Evolutionary conservation across 2,329 filamentous ascomycete species (phyloP).

Genomic region (Ophiocordyceps polyrhachis-furcata): DNA sequence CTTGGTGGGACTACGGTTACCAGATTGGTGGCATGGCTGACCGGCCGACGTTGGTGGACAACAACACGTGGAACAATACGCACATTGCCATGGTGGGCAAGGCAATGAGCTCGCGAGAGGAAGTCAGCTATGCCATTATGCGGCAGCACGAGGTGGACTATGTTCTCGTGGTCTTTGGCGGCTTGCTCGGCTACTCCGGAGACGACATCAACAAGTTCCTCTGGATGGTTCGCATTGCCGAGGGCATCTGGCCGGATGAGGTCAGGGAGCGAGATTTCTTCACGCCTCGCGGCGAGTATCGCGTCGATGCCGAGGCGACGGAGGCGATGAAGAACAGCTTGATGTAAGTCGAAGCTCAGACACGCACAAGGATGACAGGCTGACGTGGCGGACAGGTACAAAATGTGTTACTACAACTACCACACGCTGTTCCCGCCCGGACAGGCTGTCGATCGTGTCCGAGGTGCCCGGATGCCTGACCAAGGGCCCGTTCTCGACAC

Average conservation of each 20-base stretch:
- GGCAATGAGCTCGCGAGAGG: slow-evolving; percentile 93
- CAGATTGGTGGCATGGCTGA: slow-evolving; percentile 99
- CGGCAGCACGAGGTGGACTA: slow-evolving; percentile 98
- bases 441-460: slow-evolving; percentile 79
- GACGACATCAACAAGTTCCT: slow-evolving; percentile 99
- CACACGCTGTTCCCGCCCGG: slow-evolving; percentile 77
- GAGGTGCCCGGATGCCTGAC: slow-evolving; percentile 61
- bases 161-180: slow-evolving; percentile 92
- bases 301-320: slow-evolving; percentile 80
- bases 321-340: slow-evolving; percentile 98
- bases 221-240: slow-evolving; percentile 98
- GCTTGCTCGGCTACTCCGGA: slow-evolving; percentile 87
- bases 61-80: slow-evolving; percentile 99
- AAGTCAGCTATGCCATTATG: slow-evolving; percentile 97
- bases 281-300: slow-evolving; percentile 82
- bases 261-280: slow-evolving; percentile 96
- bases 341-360: slow-evolving; percentile 50
- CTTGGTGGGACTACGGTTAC: slow-evolving; percentile 99
- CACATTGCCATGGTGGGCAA: slow-evolving; percentile 98
- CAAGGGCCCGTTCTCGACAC: slow-evolving; percentile 72
- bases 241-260: slow-evolving; percentile 99
- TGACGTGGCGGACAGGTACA: slow-evolving; percentile 52
- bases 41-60: slow-evolving; percentile 89
- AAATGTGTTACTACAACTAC: slow-evolving; percentile 99
- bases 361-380: slow-evolving; percentile 1